Conservation (phyloP, 768 basidiomycete genomes). For the Hydnomerulius pinastri region DNA sequence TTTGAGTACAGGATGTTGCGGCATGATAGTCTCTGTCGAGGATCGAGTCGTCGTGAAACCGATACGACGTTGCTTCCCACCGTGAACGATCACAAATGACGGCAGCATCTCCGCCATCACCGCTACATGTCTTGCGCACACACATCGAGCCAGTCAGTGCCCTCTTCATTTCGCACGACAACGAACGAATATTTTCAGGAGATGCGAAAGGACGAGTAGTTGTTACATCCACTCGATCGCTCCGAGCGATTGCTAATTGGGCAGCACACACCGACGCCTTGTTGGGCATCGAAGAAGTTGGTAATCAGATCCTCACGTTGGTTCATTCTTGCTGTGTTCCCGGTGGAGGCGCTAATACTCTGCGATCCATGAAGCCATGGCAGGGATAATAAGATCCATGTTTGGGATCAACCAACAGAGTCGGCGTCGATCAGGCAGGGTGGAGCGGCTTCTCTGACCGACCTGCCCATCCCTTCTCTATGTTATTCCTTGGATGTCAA, state of each 20-base stretch:
- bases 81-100: too few species aligned
- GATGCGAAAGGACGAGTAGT: constrained; percentile 79
- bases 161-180: constrained; percentile 66
- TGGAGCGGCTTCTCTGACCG: constrained; percentile 55
- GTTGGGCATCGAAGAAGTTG: constrained; percentile 79
- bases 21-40: too few species aligned
- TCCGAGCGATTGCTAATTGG: constrained; percentile 79
- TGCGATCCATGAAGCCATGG: constrained; percentile 52
- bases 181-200: constrained; percentile 84
- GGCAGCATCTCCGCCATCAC: constrained; percentile 46
- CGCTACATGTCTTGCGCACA: constrained; percentile 72
- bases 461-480: constrained; percentile 50
- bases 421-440: constrained; percentile 50
- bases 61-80: too few species aligned
- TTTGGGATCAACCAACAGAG: constrained; percentile 62
- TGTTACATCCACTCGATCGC: constrained; percentile 70
- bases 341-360: background rate
- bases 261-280: constrained; percentile 76
- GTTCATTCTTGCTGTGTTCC: constrained; percentile 30
- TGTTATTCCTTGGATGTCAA: constrained; percentile 84
- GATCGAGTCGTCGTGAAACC: too few species aligned
- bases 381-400: constrained; percentile 82
- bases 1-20: too few species aligned
- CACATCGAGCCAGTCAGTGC: constrained; percentile 67
- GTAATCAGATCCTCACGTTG: constrained; percentile 71